These are phyloP conservation scores for Cercis canadensis DNA, from an alignment of 306 rosid genomes.

Conservation along the genomic window DNA sequence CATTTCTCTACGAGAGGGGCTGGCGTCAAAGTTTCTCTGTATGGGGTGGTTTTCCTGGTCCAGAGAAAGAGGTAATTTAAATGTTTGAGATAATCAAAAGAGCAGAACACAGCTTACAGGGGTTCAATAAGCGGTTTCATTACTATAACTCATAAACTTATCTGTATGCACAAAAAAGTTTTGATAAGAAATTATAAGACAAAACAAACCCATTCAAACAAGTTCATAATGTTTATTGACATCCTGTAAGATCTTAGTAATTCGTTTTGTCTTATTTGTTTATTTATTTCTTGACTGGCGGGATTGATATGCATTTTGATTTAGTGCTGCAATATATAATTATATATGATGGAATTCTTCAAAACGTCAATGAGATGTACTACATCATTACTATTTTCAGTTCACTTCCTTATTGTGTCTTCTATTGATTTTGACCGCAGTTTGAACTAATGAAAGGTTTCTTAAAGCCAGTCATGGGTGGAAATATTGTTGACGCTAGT, in stretches of 20 bases:
- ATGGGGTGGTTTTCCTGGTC: slow-evolving; percentile 88
- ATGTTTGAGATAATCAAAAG: not conserved
- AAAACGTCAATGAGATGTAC: slow-evolving; percentile 18
- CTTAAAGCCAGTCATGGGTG: slow-evolving; percentile 78
- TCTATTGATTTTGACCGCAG: slow-evolving; percentile 60
- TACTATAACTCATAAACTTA: too few species aligned
- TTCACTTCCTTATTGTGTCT: slow-evolving; percentile 3
- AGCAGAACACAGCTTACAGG: too few species aligned
- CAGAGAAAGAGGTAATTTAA: slow-evolving; percentile 81
- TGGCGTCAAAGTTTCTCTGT: slow-evolving; percentile 88
- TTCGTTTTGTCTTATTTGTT: too few species aligned
- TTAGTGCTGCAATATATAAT: slow-evolving; percentile 23
- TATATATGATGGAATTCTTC: slow-evolving; percentile 26
- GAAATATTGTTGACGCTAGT: slow-evolving; percentile 91
- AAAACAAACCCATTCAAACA: too few species aligned
- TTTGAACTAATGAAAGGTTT: slow-evolving; percentile 74
- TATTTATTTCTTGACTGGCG: too few species aligned
- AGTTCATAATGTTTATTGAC: not conserved
- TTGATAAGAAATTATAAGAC: too few species aligned
- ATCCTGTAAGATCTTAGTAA: too few species aligned
- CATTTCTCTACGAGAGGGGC: slow-evolving; percentile 94
- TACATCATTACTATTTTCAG: slow-evolving; percentile 9
- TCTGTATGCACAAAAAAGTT: too few species aligned
- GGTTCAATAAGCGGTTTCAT: too few species aligned
- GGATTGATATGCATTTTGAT: slow-evolving; percentile 20